phyloP scores from a whole-genome alignment of 768 basidiomycete species.

The Botryobasidium botryosum region DNA sequence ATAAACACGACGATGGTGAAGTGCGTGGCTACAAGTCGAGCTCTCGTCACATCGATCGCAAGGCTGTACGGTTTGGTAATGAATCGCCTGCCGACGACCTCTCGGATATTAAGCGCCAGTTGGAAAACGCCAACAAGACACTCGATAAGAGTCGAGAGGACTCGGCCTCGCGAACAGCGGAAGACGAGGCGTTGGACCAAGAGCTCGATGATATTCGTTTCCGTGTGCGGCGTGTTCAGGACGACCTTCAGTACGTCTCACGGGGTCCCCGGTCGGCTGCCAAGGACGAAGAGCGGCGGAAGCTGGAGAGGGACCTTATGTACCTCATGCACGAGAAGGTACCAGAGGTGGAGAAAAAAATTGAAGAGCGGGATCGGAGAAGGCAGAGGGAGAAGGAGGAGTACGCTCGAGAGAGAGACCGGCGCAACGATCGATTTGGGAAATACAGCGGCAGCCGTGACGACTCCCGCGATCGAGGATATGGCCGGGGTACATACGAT shows the following conservation, averaged over 20 bases:
- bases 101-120: constrained; percentile 68
- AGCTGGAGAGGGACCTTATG: constrained; percentile 76
- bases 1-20: constrained; percentile 58
- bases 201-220: constrained; percentile 79
- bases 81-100: constrained; percentile 58
- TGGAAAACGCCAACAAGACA: constrained; percentile 63
- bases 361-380: constrained; percentile 61
- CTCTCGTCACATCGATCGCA: constrained; percentile 72
- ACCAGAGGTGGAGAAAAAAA: constrained; percentile 75
- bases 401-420: constrained; percentile 62
- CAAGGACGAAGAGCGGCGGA: constrained; percentile 73
- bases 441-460: constrained; percentile 25
- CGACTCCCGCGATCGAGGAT: constrained; percentile 20
- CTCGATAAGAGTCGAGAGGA: constrained; percentile 59
- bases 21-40: constrained; percentile 63
- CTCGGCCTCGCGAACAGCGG: constrained; percentile 41
- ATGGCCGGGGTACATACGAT: constrained; percentile 9
- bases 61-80: constrained; percentile 49
- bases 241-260: constrained; percentile 78
- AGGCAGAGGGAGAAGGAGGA: constrained; percentile 65
- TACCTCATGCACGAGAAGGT: constrained; percentile 77
- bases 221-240: constrained; percentile 69
- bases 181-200: constrained; percentile 81
- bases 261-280: constrained; percentile 51
- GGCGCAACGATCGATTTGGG: constrained; percentile 42